Conservation (phyloP, 345 rosid genomes). For the Cardamine occulta region DNA sequence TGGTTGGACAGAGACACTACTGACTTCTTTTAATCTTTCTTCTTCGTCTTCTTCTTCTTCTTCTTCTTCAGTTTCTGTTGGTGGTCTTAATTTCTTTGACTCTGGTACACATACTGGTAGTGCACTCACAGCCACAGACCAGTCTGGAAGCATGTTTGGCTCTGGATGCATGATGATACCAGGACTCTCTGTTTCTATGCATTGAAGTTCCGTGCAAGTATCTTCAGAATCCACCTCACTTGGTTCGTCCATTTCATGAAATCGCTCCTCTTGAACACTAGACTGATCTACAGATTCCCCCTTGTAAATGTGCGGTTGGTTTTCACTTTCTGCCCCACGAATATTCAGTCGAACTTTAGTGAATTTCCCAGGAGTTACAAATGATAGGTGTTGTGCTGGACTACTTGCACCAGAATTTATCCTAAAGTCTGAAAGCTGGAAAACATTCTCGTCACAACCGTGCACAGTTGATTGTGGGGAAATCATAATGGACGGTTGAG, state of each 20-base stretch:
- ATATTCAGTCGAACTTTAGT: slow-evolving; percentile 35
- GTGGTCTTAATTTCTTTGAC: slow-evolving; percentile 32
- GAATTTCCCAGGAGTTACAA: slow-evolving; percentile 37
- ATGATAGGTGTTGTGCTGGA: slow-evolving; percentile 47
- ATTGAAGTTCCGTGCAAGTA: slow-evolving; percentile 59
- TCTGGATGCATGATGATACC: slow-evolving; percentile 39
- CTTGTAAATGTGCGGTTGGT: slow-evolving; percentile 28
- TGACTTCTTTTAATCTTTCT: slow-evolving; percentile 32
- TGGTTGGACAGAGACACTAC: slow-evolving; percentile 26
- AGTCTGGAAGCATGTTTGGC: slow-evolving; percentile 39
- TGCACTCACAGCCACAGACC: slow-evolving; percentile 39
- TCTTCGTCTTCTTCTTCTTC: slow-evolving; percentile 26
- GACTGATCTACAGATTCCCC: slow-evolving; percentile 49
- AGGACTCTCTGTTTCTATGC: slow-evolving; percentile 57
- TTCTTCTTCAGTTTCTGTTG: slow-evolving; percentile 31
- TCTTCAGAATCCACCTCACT: slow-evolving; percentile 54
- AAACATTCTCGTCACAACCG: slow-evolving; percentile 60
- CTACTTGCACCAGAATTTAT: slow-evolving; percentile 45
- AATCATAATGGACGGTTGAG: slow-evolving; percentile 49
- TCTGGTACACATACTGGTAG: slow-evolving; percentile 32
- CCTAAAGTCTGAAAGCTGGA: slow-evolving; percentile 59
- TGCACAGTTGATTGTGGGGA: slow-evolving; percentile 63
- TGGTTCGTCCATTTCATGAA: slow-evolving; percentile 44
- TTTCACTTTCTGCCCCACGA: slow-evolving; percentile 35
- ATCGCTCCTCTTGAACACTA: slow-evolving; percentile 42